Evolutionary conservation across 352 stramenopile genomes (phyloP).

Genomic region (Phytophthora pistaciae): DNA sequence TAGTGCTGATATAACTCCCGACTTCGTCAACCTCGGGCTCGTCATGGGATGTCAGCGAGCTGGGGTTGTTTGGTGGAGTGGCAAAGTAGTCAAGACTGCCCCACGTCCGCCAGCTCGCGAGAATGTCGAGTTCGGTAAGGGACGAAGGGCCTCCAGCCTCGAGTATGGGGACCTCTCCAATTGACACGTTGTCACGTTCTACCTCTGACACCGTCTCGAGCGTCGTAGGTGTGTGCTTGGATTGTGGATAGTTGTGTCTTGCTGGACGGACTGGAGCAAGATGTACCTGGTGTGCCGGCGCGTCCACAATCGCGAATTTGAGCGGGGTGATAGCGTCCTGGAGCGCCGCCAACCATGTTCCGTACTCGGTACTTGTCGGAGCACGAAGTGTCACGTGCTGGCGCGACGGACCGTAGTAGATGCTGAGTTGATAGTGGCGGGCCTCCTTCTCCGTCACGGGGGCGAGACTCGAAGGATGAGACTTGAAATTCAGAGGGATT

Average conservation of each 20-base stretch:
- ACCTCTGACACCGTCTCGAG: constrained; percentile 13
- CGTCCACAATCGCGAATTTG: constrained; percentile 28
- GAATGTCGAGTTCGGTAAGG: constrained; percentile 32
- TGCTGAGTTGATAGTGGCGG: constrained; percentile 19
- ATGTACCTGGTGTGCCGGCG: constrained; percentile 7
- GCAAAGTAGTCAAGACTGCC: constrained; percentile 35
- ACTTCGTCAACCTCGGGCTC: neutral
- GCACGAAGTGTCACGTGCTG: constrained; percentile 30
- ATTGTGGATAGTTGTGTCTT: constrained; percentile 4
- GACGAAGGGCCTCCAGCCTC: constrained; percentile 28
- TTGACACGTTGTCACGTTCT: constrained; percentile 1
- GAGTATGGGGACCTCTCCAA: constrained; percentile 31
- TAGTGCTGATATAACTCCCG: neutral
- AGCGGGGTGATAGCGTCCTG: constrained; percentile 24
- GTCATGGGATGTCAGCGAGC: neutral
- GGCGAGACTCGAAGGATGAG: constrained; percentile 6
- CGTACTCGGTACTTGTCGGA: constrained; percentile 32
- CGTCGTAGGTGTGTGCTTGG: constrained; percentile 1
- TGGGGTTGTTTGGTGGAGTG: constrained; percentile 11
- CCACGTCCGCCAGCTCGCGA: constrained; percentile 44
- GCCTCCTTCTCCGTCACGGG: constrained; percentile 29
- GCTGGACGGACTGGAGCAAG: constrained; percentile 22
- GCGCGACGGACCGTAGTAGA: constrained; percentile 24
- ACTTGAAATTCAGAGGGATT: constrained; percentile 22
- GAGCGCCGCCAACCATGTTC: constrained; percentile 36